Evolutionary conservation across 2,329 filamentous ascomycete species (phyloP).

Genomic region (Arthrobotrys conoides): DNA sequence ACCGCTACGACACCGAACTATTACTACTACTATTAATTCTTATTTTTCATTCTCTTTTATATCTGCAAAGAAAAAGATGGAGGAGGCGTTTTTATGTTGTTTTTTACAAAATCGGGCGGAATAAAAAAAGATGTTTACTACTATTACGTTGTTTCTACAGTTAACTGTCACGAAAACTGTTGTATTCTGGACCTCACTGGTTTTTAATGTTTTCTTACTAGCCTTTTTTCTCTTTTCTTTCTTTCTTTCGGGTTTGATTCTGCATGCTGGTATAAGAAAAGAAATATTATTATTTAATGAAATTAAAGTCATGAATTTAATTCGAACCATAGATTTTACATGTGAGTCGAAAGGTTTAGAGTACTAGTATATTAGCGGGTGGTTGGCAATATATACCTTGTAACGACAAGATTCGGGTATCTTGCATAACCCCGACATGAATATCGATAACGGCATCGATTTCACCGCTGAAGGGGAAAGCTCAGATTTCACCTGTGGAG

Average conservation of each 20-base stretch:
- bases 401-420: background rate
- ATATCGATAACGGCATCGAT: background rate
- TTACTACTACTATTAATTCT: background rate
- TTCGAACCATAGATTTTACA: too few relatives aligned
- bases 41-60: background rate
- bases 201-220: background rate
- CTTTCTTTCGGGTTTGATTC: background rate
- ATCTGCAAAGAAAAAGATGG: background rate
- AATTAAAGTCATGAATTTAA: conserved; percentile 3
- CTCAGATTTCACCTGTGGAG: background rate
- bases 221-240: background rate
- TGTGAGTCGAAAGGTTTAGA: too few relatives aligned
- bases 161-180: background rate
- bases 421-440: background rate
- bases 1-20: background rate
- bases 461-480: too few relatives aligned
- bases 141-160: background rate
- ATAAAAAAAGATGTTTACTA: background rate
- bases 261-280: background rate
- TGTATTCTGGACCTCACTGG: background rate
- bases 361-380: too few relatives aligned
- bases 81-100: background rate
- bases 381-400: too few relatives aligned
- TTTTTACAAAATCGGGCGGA: background rate
- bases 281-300: background rate